These are phyloP conservation scores for Rubroboletus pulcherrimus DNA, from an alignment of 768 basidiomycete species.

Conservation along the genomic window DNA sequence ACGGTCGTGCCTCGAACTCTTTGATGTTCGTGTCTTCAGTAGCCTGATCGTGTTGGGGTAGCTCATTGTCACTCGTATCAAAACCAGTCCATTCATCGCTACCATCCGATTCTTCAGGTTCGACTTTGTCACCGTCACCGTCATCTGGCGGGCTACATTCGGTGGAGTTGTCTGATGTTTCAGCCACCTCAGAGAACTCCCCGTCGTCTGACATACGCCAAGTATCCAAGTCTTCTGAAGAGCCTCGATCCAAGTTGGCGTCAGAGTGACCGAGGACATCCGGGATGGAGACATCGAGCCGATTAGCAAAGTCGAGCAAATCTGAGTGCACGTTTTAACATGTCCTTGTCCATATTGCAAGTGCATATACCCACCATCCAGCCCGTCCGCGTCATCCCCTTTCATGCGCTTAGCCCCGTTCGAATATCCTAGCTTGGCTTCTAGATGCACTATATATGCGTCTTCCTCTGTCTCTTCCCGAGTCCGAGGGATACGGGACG, in stretches of 20 bases:
- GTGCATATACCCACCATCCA: conserved; percentile 60
- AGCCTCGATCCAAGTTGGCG: not conserved
- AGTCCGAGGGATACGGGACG: conserved; percentile 23
- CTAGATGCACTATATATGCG: conserved; percentile 79
- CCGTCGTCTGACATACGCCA: not conserved
- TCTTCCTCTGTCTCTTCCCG: conserved; percentile 68
- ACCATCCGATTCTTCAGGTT: conserved; percentile 24
- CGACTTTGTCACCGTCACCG: not conserved
- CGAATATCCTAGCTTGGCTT: conserved; percentile 64
- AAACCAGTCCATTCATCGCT: conserved; percentile 40
- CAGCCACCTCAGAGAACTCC: not conserved
- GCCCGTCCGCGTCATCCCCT: conserved; percentile 66
- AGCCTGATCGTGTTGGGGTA: not conserved
- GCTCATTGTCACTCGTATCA: conserved; percentile 12
- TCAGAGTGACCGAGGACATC: not conserved
- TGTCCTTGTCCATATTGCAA: not conserved
- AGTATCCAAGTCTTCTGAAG: not conserved
- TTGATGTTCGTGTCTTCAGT: not conserved
- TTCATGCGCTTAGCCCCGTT: conserved; percentile 42
- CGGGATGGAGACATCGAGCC: conserved; percentile 13
- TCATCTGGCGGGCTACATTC: not conserved
- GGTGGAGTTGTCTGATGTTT: not conserved
- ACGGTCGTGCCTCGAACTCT: conserved; percentile 1
- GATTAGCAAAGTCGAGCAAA: conserved; percentile 49
- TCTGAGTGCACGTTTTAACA: conserved; percentile 34